phyloP scores from a whole-genome alignment of 2,329 filamentous ascomycete species.

The Orbilia javanica region DNA sequence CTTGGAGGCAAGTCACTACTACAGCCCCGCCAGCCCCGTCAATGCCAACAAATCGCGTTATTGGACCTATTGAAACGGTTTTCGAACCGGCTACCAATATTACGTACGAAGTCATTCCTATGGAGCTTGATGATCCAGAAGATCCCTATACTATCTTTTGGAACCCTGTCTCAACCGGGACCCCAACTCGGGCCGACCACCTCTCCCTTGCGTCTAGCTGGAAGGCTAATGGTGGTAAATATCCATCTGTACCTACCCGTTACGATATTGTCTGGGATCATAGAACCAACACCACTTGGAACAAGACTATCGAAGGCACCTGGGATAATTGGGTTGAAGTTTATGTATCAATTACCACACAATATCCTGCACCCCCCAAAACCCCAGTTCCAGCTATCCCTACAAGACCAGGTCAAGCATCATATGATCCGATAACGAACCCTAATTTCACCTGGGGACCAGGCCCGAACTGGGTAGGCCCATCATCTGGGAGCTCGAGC shows the following conservation, averaged over 20 bases:
- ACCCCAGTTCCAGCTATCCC: conserved; percentile 9
- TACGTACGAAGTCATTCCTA: conserved; percentile 34
- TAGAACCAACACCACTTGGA: conserved; percentile 47
- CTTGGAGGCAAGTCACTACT: conserved; percentile 26
- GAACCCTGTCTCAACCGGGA: conserved; percentile 28
- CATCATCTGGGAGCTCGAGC: background rate
- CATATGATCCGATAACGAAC: background rate
- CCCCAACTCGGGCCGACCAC: conserved; percentile 24
- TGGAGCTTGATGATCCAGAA: conserved; percentile 9
- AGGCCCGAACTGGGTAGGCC: conserved; percentile 6
- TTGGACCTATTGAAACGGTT: conserved; percentile 13
- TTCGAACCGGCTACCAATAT: conserved; percentile 33
- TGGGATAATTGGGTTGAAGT: conserved; percentile 15
- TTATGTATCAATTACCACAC: conserved; percentile 31
- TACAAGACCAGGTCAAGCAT: background rate
- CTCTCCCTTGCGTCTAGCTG: conserved; percentile 25
- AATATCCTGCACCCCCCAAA: conserved; percentile 23
- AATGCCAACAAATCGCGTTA: background rate
- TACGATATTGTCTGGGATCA: conserved; percentile 38
- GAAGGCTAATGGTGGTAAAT: background rate
- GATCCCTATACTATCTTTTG: conserved; percentile 2
- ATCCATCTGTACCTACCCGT: conserved; percentile 8
- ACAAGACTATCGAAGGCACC: conserved; percentile 38
- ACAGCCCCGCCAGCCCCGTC: background rate
- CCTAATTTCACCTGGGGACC: background rate